Evolutionary conservation across 202 grass and related monocot genomes (phyloP).

Genomic region (Bolboschoenoplectus hybrid): DNA sequence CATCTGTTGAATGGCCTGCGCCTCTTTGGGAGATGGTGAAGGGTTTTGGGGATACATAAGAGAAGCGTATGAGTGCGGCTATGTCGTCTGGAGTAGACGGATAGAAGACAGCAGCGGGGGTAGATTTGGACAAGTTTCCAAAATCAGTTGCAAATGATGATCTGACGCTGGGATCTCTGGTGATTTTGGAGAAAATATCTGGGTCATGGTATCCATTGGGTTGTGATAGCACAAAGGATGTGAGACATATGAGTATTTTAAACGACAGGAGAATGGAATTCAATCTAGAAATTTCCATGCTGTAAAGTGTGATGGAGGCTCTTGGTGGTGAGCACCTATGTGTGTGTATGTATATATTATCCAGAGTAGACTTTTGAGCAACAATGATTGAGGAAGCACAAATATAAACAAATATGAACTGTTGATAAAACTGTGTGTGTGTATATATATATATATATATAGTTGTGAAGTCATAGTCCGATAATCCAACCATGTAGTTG

Average conservation of each 20-base stretch:
- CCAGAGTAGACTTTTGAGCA: no score
- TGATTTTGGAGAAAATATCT: slow-evolving; percentile 33
- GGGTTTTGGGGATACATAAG: slow-evolving; percentile 41
- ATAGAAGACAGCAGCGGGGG: slow-evolving; percentile 55
- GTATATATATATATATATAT: no score
- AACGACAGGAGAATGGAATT: neutral
- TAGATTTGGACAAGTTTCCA: slow-evolving; percentile 36
- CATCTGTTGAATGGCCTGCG: slow-evolving; percentile 53
- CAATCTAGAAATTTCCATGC: neutral
- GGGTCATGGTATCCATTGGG: slow-evolving; percentile 32
- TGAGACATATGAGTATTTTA: neutral
- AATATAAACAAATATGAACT: no score
- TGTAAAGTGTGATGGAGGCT: neutral
- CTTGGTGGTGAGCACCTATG: neutral
- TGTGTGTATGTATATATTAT: no score
- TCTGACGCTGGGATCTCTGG: slow-evolving; percentile 29
- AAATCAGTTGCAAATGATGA: slow-evolving; percentile 52
- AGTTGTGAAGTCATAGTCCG: no score
- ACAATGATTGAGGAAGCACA: no score
- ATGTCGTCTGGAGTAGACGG: slow-evolving; percentile 49
- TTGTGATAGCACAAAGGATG: slow-evolving; percentile 26
- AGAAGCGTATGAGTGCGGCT: slow-evolving; percentile 50
- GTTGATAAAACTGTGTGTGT: no score
- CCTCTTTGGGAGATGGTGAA: slow-evolving; percentile 59
- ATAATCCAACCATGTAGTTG: no score